Evolutionary conservation across 2,329 filamentous ascomycete species (phyloP).

Genomic region (Hymenotorrendiella dingleyae): DNA sequence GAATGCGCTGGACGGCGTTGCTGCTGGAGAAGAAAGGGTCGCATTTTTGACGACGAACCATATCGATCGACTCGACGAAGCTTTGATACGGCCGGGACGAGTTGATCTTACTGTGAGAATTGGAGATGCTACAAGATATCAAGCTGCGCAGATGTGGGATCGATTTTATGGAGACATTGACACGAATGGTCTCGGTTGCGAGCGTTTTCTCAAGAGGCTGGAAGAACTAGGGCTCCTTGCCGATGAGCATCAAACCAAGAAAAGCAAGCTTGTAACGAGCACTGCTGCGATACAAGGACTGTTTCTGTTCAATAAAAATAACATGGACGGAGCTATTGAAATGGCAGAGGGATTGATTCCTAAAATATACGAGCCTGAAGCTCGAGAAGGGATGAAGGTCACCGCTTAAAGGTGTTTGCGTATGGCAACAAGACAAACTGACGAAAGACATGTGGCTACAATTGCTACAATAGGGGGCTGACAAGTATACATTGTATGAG

Average conservation of each 20-base stretch:
- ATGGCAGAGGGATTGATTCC: slow-evolving; percentile 67
- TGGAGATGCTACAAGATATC: slow-evolving; percentile 78
- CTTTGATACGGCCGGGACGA: slow-evolving; percentile 81
- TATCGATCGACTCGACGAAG: slow-evolving; percentile 77
- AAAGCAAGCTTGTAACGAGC: slow-evolving; percentile 50
- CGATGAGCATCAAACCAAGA: slow-evolving; percentile 28
- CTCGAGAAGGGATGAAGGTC: slow-evolving; percentile 11
- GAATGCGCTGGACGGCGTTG: slow-evolving; percentile 84
- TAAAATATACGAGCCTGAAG: slow-evolving; percentile 44
- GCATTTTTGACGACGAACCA: slow-evolving; percentile 96
- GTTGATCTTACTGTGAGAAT: slow-evolving; percentile 92
- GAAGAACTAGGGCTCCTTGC: slow-evolving; percentile 66
- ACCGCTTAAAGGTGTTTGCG: slow-evolving; percentile 6
- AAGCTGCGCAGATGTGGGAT: slow-evolving; percentile 85
- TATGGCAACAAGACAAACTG: no score
- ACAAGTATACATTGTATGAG: no score
- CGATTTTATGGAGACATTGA: slow-evolving; percentile 89
- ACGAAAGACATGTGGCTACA: no score
- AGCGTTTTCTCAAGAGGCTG: slow-evolving; percentile 65
- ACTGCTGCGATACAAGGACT: slow-evolving; percentile 90
- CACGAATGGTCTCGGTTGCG: slow-evolving; percentile 51
- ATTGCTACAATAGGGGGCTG: no score
- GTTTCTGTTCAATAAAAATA: slow-evolving; percentile 91
- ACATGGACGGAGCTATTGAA: slow-evolving; percentile 78
- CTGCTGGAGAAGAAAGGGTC: slow-evolving; percentile 88